Evolutionary conservation across 148 eudicot species (phyloP), one percentile per base, ranked within the genome.

Genomic region (Linanthus parryae): DNA sequence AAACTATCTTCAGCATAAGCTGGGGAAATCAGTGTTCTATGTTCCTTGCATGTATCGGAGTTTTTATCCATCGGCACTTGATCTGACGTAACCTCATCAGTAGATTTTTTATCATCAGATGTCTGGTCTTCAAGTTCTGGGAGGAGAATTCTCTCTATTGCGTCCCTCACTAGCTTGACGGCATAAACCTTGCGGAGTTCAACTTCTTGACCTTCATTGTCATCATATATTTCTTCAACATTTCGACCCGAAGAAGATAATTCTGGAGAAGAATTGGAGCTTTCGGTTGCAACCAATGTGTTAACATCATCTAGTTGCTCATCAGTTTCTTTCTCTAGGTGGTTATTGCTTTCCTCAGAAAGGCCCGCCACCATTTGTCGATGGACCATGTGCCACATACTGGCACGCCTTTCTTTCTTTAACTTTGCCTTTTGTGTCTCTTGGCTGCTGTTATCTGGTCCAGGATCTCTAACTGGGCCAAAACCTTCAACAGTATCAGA

Each of bases 351-450:
- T 77, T 71, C 84, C 17, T 40, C 64, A 25, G 39, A 71, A 36
- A 69, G 62, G 41, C 62, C 75, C 18, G 91, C 79, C 58, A 72
- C 69, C 52, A 82, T 71, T 60, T 84, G 91, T 50, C 76, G 84
- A 67, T 73, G 81, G 58, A 88, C 79, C 71, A 82, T 57, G 64
- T 74, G 78, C 99, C 99, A 92, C 96, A 92, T 88, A 57, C 78
- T 76, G 41, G 67, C 57, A 19, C 68, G 58, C 35, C 82, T 84
- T 49, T 80, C 73, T 30, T 63, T 72, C 40, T 64, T 79, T 62
- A 52, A 44, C 56, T 57, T 33, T 1, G 53, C 14, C 30, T 57
- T 49, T 15, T 16, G 15, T 46, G 44, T 43, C 31, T 36, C 45
- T 2, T 34, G 24, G 14, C 30, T 31, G 11, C 42, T 5, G 9